A percentile compares a stretch with the other conserved stretches of the same genome.
These are phyloP conservation scores for Solanum acaule DNA, from an alignment of 257 asterid genomes.

Conservation along the genomic window DNA sequence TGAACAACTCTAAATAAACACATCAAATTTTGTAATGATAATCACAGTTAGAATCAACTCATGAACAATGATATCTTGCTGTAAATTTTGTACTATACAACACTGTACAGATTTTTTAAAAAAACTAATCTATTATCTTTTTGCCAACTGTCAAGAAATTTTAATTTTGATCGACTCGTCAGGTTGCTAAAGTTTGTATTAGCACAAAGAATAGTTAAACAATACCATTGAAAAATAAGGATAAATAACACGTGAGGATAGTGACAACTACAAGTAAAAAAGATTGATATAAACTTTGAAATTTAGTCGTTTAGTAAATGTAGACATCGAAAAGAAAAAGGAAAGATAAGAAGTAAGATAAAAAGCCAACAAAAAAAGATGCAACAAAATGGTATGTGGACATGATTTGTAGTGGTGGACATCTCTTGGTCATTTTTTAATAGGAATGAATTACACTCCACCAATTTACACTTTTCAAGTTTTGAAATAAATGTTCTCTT, in stretches of 20 bases:
- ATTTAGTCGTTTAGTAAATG: neutral
- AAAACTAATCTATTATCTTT: neutral
- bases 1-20: neutral
- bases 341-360: neutral
- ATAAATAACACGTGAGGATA: neutral
- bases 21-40: too few species aligned
- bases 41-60: conserved; percentile 19
- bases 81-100: neutral
- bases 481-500: neutral
- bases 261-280: neutral
- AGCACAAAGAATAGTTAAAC: neutral
- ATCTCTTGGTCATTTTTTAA: neutral
- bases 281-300: neutral
- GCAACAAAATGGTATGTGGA: neutral
- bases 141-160: neutral
- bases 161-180: neutral
- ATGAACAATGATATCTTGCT: neutral
- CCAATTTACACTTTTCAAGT: neutral
- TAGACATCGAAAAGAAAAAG: neutral
- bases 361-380: neutral
- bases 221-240: neutral
- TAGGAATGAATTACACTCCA: neutral
- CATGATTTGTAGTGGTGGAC: neutral
- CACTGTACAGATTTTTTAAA: neutral
- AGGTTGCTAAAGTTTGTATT: neutral